phyloP scores from a whole-genome alignment of 192 early-diverging fungal species.

The Allomyces macrogynus region DNA sequence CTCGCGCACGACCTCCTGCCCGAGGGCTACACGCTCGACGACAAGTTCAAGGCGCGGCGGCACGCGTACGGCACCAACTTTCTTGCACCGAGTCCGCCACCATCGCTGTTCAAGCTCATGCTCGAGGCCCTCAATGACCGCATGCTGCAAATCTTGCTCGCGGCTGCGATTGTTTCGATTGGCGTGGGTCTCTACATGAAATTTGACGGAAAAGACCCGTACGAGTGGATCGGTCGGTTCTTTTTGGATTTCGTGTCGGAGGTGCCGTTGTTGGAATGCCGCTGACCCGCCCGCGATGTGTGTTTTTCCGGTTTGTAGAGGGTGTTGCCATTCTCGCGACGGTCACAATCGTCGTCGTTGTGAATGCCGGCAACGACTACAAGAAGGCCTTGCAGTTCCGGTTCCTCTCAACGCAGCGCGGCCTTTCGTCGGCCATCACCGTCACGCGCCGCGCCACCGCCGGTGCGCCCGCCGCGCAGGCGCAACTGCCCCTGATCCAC shows the following conservation, averaged over 20 bases:
- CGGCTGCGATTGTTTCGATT: neutral
- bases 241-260: too few species aligned
- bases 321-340: slow-evolving; percentile 65
- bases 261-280: too few species aligned
- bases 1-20: neutral
- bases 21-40: neutral
- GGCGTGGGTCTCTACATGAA: neutral
- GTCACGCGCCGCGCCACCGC: slow-evolving; percentile 23
- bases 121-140: neutral
- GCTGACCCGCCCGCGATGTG: too few species aligned
- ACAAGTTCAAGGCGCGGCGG: neutral
- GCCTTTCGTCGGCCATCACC: slow-evolving; percentile 55
- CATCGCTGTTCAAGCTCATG: neutral
- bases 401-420: slow-evolving; percentile 69
- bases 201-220: neutral
- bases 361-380: slow-evolving; percentile 76
- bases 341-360: slow-evolving; percentile 75
- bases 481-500: slow-evolving; percentile 54
- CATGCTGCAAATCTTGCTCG: neutral
- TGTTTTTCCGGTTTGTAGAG: slow-evolving; percentile 16
- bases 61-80: slow-evolving; percentile 1
- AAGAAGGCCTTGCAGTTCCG: slow-evolving; percentile 77
- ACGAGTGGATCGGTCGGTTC: neutral
- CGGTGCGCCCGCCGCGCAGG: slow-evolving; percentile 33
- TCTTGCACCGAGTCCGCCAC: neutral